phyloP scores from a whole-genome alignment of 192 early-diverging fungal species.

The Coemansia erecta region DNA sequence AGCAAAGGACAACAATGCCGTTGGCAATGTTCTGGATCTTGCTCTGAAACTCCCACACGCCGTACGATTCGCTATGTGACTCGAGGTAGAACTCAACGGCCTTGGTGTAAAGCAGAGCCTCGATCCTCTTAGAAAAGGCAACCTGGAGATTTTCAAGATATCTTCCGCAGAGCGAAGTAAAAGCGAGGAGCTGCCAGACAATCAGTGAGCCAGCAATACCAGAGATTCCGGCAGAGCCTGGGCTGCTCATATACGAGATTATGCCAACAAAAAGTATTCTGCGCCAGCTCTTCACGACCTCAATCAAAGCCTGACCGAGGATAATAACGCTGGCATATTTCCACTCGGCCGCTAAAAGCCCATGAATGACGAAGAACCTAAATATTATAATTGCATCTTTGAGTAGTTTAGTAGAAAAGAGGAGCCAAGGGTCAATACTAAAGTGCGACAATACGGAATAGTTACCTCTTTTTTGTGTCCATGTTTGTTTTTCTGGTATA shows the following conservation, averaged over 20 bases:
- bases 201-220: not conserved
- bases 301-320: not conserved
- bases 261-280: constrained; percentile 13
- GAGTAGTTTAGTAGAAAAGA: no score
- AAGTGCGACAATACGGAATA: not conserved
- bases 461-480: constrained; percentile 8
- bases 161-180: not conserved
- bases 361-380: constrained; percentile 8
- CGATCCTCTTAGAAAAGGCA: not conserved
- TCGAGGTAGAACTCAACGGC: not conserved
- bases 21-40: not conserved
- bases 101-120: constrained; percentile 7
- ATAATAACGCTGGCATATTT: not conserved
- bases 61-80: not conserved
- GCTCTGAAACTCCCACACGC: not conserved
- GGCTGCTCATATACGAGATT: constrained; percentile 1
- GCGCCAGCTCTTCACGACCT: not conserved
- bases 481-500: not conserved
- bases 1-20: not conserved
- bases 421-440: no score
- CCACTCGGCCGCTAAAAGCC: constrained; percentile 5
- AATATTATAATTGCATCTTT: not conserved
- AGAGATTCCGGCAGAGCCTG: not conserved
- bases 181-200: constrained; percentile 12
- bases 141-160: not conserved